phyloP scores from a whole-genome alignment of 345 rosid species.

The Eucalyptus erythrocorys region DNA sequence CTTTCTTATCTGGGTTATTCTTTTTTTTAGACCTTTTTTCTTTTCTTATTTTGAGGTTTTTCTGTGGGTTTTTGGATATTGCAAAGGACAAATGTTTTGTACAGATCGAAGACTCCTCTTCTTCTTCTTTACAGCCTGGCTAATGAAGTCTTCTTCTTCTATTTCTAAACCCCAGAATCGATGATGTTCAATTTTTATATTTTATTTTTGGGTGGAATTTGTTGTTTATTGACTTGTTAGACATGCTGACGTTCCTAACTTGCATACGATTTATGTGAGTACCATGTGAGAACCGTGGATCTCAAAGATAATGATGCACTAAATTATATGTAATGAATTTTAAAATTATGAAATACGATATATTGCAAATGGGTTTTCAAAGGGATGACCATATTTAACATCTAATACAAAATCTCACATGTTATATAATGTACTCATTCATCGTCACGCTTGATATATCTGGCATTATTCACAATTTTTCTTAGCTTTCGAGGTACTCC shows the following conservation, averaged over 20 bases:
- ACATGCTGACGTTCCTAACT: background rate
- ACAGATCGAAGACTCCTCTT: background rate
- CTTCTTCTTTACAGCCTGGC: constrained; percentile 22
- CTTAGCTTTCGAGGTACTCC: background rate
- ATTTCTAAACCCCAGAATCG: background rate
- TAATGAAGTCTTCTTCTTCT: background rate
- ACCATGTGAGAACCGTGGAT: accelerated
- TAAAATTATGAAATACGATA: background rate
- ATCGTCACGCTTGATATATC: background rate
- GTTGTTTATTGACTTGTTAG: background rate
- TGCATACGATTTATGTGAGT: background rate
- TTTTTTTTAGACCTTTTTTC: background rate
- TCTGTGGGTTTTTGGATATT: constrained; percentile 8
- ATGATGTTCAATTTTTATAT: background rate
- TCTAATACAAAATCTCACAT: background rate
- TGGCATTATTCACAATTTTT: background rate
- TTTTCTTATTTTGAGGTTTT: background rate
- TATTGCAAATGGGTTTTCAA: background rate
- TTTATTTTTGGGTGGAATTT: background rate
- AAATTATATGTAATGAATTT: background rate
- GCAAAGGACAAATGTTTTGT: background rate
- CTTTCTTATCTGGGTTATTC: background rate
- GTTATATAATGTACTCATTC: background rate
- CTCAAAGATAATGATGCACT: background rate
- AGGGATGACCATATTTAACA: background rate